Base-by-base conservation (phyloP, 1,284 basidiomycete species). In the Mycosarcoma mackinlayi region DNA sequence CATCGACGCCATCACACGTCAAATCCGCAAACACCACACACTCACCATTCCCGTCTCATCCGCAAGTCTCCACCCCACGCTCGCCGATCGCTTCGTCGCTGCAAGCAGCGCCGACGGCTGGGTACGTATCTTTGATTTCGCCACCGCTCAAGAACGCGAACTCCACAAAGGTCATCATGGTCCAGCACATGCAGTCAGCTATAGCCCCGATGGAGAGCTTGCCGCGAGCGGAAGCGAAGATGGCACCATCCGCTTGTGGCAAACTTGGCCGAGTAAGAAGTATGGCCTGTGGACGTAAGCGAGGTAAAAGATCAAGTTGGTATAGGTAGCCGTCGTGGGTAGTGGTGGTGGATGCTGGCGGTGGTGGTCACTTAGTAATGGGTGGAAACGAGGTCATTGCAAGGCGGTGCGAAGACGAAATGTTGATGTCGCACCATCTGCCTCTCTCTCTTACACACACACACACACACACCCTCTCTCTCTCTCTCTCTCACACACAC, bases 81-180 rank as follows among this genome's bases (percentile, higher is more conserved):
- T 88, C 44, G 89, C 92, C 76, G 92, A 96, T 83, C 87, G 92
- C 28, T 98, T 98, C 83, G 90, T 98, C 38, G 94, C 92, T 0
- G 95, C 96, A n/a, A 92, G 89, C 66, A 87, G 87, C 38, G 88
- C 86, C 11, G 96, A 98, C 83, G 94, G 96, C 70, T 98, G 96
- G 96, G 94, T 98, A 21, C 87, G 95, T 38, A 89, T 98, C 30
- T 94, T 97, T 81, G 91, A 92, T 38, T 89, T 93, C 77, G 83
- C 85, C 34, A 88, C 90, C n/a, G 95, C 92, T 1, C 88, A 90
- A 80, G 93, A 97, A 85, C 85, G 88, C 66, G 95, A 98, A 64
- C 88, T 97, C 54, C 87, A 95, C 75, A 98, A 98, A 84, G 95
- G 95, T 6, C 96, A 98, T 82, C 95, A 98, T 82, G 95, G 95